Base-by-base conservation (phyloP, 2,329 filamentous ascomycete genomes). In the Onygenales sp. region DNA sequence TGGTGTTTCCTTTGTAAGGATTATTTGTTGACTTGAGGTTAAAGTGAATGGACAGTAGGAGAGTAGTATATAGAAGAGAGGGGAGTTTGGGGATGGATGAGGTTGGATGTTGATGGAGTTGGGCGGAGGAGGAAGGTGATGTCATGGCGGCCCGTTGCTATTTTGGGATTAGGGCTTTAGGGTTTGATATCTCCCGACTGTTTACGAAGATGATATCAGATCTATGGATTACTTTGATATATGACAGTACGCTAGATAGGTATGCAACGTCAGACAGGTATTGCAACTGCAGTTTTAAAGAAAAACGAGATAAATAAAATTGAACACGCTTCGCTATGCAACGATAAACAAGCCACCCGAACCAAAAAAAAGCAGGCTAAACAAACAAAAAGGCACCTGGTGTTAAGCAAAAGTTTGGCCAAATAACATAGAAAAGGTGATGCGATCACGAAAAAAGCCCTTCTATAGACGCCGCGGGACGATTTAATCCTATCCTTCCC, bases 301-400 rank as follows among this genome's bases (percentile, higher is more conserved):
- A 27, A 27, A 27, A 27, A 27, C 21, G 5, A 27, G 5, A 27
- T 27, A 3, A 17, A 43, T 38, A 38, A 14, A 10, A 49, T 13
- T 39, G 32, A 49, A 48, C 46, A 27, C 36, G 46, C 46, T 49
- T 32, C 46, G 46, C 46, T 49, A 49, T 49, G 46, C 46, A 49
- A 49, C 35, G 6, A 38, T 7, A 17, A 38, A 47, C 21, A 27
- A 27, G 21, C 21, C 21, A 39, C 7, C 33, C 17, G 5, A 33
- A 14, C 33, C 13, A 14, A n/a, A 32, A 31, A 31, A 45, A 46
- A 46, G 31, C 32, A 21, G 33, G 13, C n/a, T 10, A 47, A 49
- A 41, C 10, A 49, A 39, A 14, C 13, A 8, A 39, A 17, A 27
- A 7, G 17, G 17, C 17, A 17, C 17, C 17, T 17, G 32, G 14